phyloP scores from a whole-genome alignment of 371 early-diverging fungal species.

The Thermomucor indicae-seudaticae region DNA sequence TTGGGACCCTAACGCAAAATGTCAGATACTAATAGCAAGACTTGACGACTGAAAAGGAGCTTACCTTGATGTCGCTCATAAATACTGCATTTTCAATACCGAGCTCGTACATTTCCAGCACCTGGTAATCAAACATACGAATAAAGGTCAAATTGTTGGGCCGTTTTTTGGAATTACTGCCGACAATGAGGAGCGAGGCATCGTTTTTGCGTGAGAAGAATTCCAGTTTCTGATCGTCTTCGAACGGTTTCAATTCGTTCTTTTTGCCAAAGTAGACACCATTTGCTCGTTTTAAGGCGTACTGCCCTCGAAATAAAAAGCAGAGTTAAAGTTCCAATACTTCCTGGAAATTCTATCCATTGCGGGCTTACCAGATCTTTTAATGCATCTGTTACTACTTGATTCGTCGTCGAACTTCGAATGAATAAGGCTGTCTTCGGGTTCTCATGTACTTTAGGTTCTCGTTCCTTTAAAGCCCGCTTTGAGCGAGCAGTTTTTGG shows the following conservation, averaged over 20 bases:
- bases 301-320: conserved; percentile 44
- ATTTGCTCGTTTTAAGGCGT: conserved; percentile 87
- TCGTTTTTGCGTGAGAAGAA: conserved; percentile 95
- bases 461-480: conserved; percentile 83
- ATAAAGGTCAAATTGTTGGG: conserved; percentile 91
- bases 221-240: conserved; percentile 87
- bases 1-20: no score
- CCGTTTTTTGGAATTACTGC: conserved; percentile 93
- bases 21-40: no score
- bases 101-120: conserved; percentile 95
- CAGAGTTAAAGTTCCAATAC: neutral
- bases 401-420: conserved; percentile 84
- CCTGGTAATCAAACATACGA: conserved; percentile 88
- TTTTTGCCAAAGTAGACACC: conserved; percentile 87
- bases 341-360: neutral
- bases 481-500: conserved; percentile 82
- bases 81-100: conserved; percentile 68
- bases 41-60: no score
- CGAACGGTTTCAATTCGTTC: conserved; percentile 96
- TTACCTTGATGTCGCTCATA: conserved; percentile 75
- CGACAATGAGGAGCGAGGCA: conserved; percentile 84
- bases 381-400: conserved; percentile 78
- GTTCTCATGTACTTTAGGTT: conserved; percentile 89
- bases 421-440: conserved; percentile 88
- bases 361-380: conserved; percentile 74